Conservation (phyloP, 139 green algal genomes). For the Chlorella sorokiniana region DNA sequence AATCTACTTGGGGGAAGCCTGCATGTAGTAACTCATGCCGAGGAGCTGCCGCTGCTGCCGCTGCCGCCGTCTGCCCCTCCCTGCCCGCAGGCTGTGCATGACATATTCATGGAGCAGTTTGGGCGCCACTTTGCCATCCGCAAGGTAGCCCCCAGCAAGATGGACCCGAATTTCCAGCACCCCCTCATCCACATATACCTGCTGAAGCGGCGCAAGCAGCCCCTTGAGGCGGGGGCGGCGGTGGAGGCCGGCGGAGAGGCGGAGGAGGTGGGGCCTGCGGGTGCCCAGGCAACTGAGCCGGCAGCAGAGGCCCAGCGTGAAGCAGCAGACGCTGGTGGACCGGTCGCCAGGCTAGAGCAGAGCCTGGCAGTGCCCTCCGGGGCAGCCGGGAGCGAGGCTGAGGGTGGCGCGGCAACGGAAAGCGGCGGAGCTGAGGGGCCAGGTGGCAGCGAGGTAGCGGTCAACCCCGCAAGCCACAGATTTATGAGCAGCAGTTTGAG, state of each 20-base stretch:
- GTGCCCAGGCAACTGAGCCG: background rate
- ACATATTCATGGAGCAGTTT: conserved; percentile 67
- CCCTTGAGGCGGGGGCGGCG: background rate
- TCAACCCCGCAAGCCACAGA: background rate
- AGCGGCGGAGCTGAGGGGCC: background rate
- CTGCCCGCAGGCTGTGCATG: conserved; percentile 69
- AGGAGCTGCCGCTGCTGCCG: background rate
- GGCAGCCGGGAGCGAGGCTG: background rate
- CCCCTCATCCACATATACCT: conserved; percentile 75
- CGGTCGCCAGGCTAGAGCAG: background rate
- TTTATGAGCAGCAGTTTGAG: background rate
- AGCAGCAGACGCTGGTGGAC: background rate
- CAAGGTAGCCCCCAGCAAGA: conserved; percentile 54
- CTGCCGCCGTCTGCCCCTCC: background rate
- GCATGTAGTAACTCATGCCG: no score
- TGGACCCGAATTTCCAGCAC: conserved; percentile 71
- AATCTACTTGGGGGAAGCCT: no score
- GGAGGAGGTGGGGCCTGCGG: background rate
- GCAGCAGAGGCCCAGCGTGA: background rate
- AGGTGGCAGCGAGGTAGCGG: background rate
- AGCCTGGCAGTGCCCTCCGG: background rate
- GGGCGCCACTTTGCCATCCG: conserved; percentile 64
- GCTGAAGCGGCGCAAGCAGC: conserved; percentile 55
- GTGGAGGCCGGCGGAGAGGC: background rate
- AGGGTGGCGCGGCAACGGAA: no score